Evolutionary conservation across 352 stramenopile genomes (phyloP).

Genomic region (Blastocystis sp.): DNA sequence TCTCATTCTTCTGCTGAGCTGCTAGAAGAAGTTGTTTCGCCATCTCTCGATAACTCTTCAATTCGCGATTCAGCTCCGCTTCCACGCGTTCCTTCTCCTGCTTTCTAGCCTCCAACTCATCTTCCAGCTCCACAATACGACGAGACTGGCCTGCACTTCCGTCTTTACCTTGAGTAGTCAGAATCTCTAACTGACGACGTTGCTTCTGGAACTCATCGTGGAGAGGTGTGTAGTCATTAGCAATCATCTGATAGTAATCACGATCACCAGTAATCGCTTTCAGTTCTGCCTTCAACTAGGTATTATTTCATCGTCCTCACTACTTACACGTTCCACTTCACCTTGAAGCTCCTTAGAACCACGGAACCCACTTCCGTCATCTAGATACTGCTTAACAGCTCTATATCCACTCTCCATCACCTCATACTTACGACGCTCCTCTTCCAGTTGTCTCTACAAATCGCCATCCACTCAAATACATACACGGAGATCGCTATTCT

Average conservation of each 20-base stretch:
- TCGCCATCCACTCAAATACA: background rate
- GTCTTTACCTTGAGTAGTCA: background rate
- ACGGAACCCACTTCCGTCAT: background rate
- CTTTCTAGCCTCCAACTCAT: background rate
- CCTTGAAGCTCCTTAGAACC: conserved; percentile 10
- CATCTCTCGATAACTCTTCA: conserved; percentile 28
- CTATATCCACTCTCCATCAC: conserved; percentile 53
- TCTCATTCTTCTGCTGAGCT: conserved; percentile 1
- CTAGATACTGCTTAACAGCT: conserved; percentile 36
- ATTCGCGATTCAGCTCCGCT: background rate
- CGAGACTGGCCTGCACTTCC: background rate
- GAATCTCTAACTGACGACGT: background rate
- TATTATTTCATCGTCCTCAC: background rate
- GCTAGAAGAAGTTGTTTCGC: background rate
- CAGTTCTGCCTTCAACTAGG: conserved; percentile 26
- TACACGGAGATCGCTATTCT: conserved; percentile 38
- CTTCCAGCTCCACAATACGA: background rate
- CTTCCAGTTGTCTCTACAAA: background rate
- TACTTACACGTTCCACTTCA: background rate
- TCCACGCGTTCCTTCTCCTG: background rate
- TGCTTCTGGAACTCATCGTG: conserved; percentile 13
- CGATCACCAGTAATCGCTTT: background rate
- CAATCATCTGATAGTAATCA: background rate
- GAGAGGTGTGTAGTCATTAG: conserved; percentile 17
- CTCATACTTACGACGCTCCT: conserved; percentile 9